These are phyloP conservation scores for Candida montana DNA, from an alignment of 805 yeast genomes.

Conservation along the genomic window DNA sequence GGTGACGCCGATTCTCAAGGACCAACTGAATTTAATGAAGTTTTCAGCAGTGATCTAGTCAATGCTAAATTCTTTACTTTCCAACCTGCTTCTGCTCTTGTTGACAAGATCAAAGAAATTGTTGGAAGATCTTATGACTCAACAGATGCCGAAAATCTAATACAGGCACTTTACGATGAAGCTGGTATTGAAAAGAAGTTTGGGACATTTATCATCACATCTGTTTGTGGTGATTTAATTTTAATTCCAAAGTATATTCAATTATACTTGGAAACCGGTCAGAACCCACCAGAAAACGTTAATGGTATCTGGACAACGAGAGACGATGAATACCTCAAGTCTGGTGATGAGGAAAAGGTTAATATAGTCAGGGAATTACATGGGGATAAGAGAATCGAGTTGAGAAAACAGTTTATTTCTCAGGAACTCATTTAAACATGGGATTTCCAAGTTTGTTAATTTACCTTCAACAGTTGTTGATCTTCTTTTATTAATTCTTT, in stretches of 20 bases:
- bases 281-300: constrained; percentile 37
- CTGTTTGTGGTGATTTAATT: constrained; percentile 39
- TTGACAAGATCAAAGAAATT: constrained; percentile 33
- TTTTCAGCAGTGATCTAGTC: constrained; percentile 32
- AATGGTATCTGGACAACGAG: constrained; percentile 43
- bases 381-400: constrained; percentile 35
- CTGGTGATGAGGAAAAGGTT: constrained; percentile 30
- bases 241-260: constrained; percentile 38
- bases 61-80: constrained; percentile 32
- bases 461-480: too few species aligned
- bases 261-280: constrained; percentile 33
- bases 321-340: constrained; percentile 34
- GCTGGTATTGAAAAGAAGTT: constrained; percentile 38
- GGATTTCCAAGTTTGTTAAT: too few species aligned
- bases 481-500: too few species aligned
- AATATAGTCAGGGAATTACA: constrained; percentile 32
- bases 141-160: constrained; percentile 38
- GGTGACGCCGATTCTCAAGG: constrained; percentile 1
- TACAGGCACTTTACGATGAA: constrained; percentile 35
- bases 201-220: constrained; percentile 37
- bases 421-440: constrained; percentile 31
- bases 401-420: constrained; percentile 36
- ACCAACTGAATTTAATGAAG: constrained; percentile 22
- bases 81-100: constrained; percentile 28
- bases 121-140: constrained; percentile 36